phyloP scores from a whole-genome alignment of 768 basidiomycete genomes.

The Auricularia sp. region DNA sequence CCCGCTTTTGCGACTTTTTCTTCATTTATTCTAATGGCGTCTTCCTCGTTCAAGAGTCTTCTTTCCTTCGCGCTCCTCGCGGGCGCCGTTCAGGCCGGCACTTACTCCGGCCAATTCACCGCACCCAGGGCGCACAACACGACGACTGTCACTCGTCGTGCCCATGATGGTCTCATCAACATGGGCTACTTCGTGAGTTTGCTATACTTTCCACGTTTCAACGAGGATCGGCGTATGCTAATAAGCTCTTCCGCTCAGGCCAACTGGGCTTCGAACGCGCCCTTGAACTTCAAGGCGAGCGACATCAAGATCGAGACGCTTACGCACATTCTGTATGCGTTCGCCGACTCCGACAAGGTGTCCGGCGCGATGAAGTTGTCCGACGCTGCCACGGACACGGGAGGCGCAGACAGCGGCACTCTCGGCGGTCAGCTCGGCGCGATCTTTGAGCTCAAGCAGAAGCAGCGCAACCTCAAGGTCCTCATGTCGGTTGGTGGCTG shows the following conservation, averaged over 20 bases:
- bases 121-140: background rate
- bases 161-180: background rate
- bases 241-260: background rate
- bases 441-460: background rate
- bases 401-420: conserved; percentile 6
- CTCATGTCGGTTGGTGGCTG: conserved; percentile 25
- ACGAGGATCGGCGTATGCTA: background rate
- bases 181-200: background rate
- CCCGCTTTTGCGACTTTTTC: background rate
- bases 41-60: background rate
- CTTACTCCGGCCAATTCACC: background rate
- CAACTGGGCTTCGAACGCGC: background rate
- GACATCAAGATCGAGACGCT: conserved; percentile 12
- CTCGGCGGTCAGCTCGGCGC: background rate
- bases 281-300: conserved; percentile 4
- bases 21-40: background rate
- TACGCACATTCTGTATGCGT: conserved; percentile 28
- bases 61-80: background rate
- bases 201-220: background rate
- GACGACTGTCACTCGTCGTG: background rate
- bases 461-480: conserved; percentile 23
- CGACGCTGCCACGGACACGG: conserved; percentile 25
- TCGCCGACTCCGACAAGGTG: conserved; percentile 25
- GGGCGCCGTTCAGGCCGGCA: background rate
- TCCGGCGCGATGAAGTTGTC: conserved; percentile 24